Conservation (phyloP, 176 grass and related monocot genomes). For the Phyllostachys edulis region DNA sequence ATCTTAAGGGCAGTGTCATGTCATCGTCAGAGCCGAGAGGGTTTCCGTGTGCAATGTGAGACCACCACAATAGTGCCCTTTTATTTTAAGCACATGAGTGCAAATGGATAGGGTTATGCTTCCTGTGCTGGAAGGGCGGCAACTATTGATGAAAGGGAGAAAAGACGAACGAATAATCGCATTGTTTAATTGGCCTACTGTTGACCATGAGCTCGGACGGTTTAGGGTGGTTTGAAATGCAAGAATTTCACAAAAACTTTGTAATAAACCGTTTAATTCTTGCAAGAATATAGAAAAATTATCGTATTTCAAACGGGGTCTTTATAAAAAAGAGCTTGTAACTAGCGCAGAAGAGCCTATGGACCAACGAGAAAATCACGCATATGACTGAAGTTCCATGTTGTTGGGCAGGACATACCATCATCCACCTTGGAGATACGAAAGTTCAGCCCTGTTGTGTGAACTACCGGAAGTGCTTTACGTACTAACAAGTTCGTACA, state of each 20-base stretch:
- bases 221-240: neutral
- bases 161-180: neutral
- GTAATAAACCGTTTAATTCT: neutral
- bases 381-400: too few species aligned
- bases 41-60: neutral
- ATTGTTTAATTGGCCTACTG: neutral
- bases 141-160: neutral
- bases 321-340: neutral
- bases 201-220: neutral
- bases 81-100: constrained; percentile 37
- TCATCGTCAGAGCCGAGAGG: constrained; percentile 22
- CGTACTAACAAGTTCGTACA: too few species aligned
- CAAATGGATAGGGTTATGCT: constrained; percentile 30
- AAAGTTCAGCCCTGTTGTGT: too few species aligned
- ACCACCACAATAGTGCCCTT: constrained; percentile 32
- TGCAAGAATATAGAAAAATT: neutral
- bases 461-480: too few species aligned
- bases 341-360: neutral
- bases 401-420: too few species aligned
- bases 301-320: neutral
- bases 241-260: neutral
- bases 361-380: neutral
- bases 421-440: neutral
- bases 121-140: constrained; percentile 32
- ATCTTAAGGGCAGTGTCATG: constrained; percentile 7